Evolutionary conservation across 1,284 basidiomycete species (phyloP).

Genomic region (Fomitopsis pinicola): DNA sequence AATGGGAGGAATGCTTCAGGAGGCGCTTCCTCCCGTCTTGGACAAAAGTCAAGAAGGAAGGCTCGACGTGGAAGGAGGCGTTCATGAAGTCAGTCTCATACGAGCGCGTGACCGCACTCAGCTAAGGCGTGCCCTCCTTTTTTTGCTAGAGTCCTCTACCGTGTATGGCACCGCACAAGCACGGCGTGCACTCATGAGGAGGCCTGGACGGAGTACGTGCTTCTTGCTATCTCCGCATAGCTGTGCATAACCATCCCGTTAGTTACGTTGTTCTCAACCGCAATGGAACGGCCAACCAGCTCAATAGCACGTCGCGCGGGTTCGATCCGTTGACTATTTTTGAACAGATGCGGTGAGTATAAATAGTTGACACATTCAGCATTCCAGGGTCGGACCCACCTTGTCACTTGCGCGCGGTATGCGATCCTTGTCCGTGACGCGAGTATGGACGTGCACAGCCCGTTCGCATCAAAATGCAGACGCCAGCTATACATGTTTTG

Average conservation of each 20-base stretch:
- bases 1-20: constrained; percentile 71
- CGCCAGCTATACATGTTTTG: too few relatives aligned
- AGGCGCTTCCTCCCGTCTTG: constrained; percentile 70
- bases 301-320: constrained; percentile 58
- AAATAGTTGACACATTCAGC: neutral
- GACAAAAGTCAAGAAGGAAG: constrained; percentile 61
- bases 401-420: too few relatives aligned
- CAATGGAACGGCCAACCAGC: constrained; percentile 67
- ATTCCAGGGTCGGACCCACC: too few relatives aligned
- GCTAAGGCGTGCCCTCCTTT: neutral
- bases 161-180: constrained; percentile 61
- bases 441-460: too few relatives aligned
- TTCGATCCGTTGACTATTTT: constrained; percentile 66
- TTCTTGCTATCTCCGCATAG: neutral
- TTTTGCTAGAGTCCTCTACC: constrained; percentile 45
- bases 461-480: too few relatives aligned
- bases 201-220: constrained; percentile 70
- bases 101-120: neutral
- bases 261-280: constrained; percentile 73
- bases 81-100: constrained; percentile 51
- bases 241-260: neutral
- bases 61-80: constrained; percentile 49
- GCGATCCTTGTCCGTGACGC: too few relatives aligned
- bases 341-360: constrained; percentile 65
- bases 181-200: constrained; percentile 73